Percentiles rank a stretch among this genome's conserved stretches.
phyloP scores from a whole-genome alignment of 805 yeast species.

The Suhomyces xylopsoci region DNA sequence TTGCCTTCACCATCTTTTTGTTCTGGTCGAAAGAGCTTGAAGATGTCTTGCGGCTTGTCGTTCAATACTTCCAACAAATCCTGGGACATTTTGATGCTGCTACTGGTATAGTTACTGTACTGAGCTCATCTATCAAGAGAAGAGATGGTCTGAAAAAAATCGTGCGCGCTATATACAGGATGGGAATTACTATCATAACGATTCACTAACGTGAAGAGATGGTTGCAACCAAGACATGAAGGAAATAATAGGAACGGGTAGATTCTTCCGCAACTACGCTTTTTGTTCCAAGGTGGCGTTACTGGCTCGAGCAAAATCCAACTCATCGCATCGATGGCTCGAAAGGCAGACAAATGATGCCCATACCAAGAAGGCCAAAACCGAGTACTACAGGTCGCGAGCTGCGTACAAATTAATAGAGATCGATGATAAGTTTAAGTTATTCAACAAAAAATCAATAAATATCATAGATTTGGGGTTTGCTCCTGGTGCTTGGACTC shows the following conservation, averaged over 20 bases:
- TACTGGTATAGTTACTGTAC: not conserved
- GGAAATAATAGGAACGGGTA: not conserved
- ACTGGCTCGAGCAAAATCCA: constrained; percentile 20
- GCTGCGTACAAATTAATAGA: constrained; percentile 90
- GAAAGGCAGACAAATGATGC: constrained; percentile 64
- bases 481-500: constrained; percentile 33
- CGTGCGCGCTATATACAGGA: constrained; percentile 2
- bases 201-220: not conserved
- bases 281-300: not conserved
- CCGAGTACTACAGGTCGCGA: constrained; percentile 64
- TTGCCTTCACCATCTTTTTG: not conserved
- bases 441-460: constrained; percentile 51
- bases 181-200: not conserved
- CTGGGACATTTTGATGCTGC: constrained; percentile 14
- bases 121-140: constrained; percentile 1
- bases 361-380: constrained; percentile 65
- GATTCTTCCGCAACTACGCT: not conserved
- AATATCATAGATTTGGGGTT: constrained; percentile 74
- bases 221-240: not conserved
- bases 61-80: constrained; percentile 20
- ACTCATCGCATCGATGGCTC: constrained; percentile 72
- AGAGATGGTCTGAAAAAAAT: constrained; percentile 8
- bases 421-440: constrained; percentile 57
- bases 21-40: constrained; percentile 13
- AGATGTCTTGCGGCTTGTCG: constrained; percentile 24